Base-by-base conservation (phyloP, 106 monocot species). In the Gastrodia elata region DNA sequence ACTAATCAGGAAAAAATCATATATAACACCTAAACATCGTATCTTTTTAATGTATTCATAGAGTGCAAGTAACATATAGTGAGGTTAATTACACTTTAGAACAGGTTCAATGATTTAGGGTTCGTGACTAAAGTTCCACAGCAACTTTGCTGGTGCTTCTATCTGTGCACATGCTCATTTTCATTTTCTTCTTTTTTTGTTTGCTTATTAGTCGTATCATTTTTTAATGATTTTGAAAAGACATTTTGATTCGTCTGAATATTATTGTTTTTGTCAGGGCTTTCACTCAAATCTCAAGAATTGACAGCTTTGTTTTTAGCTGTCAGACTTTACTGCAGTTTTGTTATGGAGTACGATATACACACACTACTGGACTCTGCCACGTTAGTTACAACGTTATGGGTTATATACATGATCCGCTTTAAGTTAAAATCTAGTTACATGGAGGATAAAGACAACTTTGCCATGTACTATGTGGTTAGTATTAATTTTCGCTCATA, bases 301-400 rank as follows among this genome's bases (percentile, higher is more conserved):
- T 72, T 91, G 69, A 94, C 91, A 28, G 91, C 91, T 68, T 74
- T 89, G 37, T 94, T 94, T 81, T 85, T 94, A 78, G 83, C 87
- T 67, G 84, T 91, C 79, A 88, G 94, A 85, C 80, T 94, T 13
- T 94, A 94, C 70, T 94, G 91, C 46, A 94, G 94, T 85, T 79
- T 89, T 71, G 91, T 89, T 37, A 94, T 94, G 89, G 94, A 94
- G 79, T 91, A 88, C 74, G 94, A 94, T 77, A 94, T 94, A 82
- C 94, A 91, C 71, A 94, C 94, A 0, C n/a, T 94, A 40, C 82
- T 94, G 65, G 91, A 94, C 71, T 81, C 84, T 65, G 86, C 88
- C 73, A 87, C 91, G 8, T 84, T 91, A 24, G 82, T 72, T 2
- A 85, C 94, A 55, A 94, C 94, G 2, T 68, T 94, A 64, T 94